phyloP scores from a whole-genome alignment of 805 yeast species.

The Suhomyces vadensis region DNA sequence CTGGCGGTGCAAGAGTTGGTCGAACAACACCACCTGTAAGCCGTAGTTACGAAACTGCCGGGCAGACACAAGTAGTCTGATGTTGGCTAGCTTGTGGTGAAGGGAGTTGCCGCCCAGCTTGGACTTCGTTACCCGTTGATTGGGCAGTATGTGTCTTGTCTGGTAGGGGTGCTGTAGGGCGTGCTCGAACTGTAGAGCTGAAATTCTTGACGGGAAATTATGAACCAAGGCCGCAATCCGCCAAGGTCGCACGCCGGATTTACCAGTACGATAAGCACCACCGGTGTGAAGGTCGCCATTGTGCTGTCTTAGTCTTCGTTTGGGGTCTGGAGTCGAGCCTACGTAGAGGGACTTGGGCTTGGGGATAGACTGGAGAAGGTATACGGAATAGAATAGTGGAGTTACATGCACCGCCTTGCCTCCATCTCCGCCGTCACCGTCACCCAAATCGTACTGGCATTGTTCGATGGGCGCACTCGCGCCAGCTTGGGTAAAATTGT shows the following conservation, averaged over 20 bases:
- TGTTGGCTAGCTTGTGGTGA: constrained; percentile 49
- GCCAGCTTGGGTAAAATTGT: no score
- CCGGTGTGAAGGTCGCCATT: constrained; percentile 65
- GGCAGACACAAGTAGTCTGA: constrained; percentile 44
- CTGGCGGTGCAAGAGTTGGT: constrained; percentile 6
- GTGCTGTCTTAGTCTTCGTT: constrained; percentile 68
- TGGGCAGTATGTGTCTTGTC: constrained; percentile 57
- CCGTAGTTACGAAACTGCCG: constrained; percentile 47
- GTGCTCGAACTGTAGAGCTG: constrained; percentile 78
- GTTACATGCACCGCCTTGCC: constrained; percentile 3
- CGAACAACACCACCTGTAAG: constrained; percentile 49
- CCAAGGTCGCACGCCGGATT: constrained; percentile 70
- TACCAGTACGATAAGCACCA: constrained; percentile 71
- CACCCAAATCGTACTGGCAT: no score
- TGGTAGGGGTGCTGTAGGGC: constrained; percentile 77
- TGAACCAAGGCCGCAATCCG: constrained; percentile 59
- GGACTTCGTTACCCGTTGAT: constrained; percentile 38
- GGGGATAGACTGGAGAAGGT: constrained; percentile 60
- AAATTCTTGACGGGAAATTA: constrained; percentile 68
- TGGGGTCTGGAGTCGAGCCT: constrained; percentile 82
- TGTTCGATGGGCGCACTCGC: no score
- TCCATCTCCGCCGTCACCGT: neutral
- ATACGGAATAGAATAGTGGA: constrained; percentile 64
- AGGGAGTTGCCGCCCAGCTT: constrained; percentile 42
- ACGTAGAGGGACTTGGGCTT: constrained; percentile 64